Base-by-base conservation (phyloP, 73 alveolate genomes). In the Paramecium bursaria region DNA sequence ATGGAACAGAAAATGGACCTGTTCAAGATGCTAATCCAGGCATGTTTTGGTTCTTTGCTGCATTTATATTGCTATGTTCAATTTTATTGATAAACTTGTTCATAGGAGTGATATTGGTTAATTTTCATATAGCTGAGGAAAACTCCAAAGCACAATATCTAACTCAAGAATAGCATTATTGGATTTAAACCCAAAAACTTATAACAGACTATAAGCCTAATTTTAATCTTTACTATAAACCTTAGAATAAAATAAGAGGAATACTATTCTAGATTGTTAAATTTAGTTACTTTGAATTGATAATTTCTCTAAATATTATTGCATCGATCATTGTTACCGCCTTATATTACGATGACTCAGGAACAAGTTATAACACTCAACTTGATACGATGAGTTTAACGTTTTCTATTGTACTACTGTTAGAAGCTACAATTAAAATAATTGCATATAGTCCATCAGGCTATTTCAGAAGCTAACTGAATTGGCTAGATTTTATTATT, bases 61-160 rank as follows among this genome's bases (percentile, higher is more conserved):
- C 88, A 15, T 95, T 94, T 87, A 91, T 95, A n/a, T 77, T 97
- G 25, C 92, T 97, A 3, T 98, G 98, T 0, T 87, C 98, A 0
- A 94, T 93, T 89, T 96, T 95, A 77, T 95, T 96, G 49, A 91
- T 95, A 9, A 96, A 97, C 88, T 85, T 97, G 75, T 95, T 97
- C 76, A 91, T 95, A 30, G 99, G 99, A 30, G 98, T 97, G 30
- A 75, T 97, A 85, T 95, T 96, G 76, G 91, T 87, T 50, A 95
- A 96, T 87, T 97, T 95, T 76, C 93, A 96, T 75, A 96, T 91
- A 35, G 98, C 98, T 3, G 82, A 67, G 3, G 82, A 67, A 19
- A 67, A 67, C 0, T 42, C 82, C 5, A 67, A 57, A 42, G 82
- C 33, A 21, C 26, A 53, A 10, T 67, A 35, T 7, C 82, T 67